These are phyloP conservation scores for Botrytis medusae DNA, from an alignment of 2,329 filamentous ascomycete genomes.

Conservation along the genomic window DNA sequence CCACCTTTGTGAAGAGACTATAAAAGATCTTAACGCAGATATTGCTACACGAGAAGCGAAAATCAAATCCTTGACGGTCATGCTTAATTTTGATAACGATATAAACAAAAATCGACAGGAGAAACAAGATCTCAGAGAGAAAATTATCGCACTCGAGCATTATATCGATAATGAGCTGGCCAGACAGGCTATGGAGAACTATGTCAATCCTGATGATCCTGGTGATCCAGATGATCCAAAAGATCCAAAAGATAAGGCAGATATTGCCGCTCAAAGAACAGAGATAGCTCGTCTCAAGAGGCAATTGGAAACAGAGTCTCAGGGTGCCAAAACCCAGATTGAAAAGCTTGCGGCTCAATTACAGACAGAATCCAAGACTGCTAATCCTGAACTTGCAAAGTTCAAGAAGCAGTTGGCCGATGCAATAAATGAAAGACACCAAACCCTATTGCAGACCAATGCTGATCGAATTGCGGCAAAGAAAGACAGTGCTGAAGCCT, in stretches of 20 bases:
- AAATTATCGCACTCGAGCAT: neutral
- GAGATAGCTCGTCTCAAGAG: neutral
- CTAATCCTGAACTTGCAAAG: neutral
- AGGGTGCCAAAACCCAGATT: neutral
- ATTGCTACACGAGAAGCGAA: neutral
- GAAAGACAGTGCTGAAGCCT: neutral
- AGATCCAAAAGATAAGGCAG: neutral
- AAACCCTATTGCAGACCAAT: neutral
- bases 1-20: neutral
- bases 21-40: neutral
- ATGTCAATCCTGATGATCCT: neutral
- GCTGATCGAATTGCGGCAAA: neutral
- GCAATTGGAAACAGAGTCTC: neutral
- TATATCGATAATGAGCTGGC: neutral
- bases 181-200: neutral
- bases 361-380: neutral
- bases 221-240: neutral
- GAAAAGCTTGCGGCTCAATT: neutral
- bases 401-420: neutral
- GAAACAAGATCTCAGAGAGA: conserved; percentile 8
- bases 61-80: neutral
- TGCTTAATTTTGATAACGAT: neutral
- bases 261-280: neutral
- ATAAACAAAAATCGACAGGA: conserved; percentile 9
- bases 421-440: neutral